phyloP scores from a whole-genome alignment of 2,329 filamentous ascomycete species.

The Penicillium sp. region DNA sequence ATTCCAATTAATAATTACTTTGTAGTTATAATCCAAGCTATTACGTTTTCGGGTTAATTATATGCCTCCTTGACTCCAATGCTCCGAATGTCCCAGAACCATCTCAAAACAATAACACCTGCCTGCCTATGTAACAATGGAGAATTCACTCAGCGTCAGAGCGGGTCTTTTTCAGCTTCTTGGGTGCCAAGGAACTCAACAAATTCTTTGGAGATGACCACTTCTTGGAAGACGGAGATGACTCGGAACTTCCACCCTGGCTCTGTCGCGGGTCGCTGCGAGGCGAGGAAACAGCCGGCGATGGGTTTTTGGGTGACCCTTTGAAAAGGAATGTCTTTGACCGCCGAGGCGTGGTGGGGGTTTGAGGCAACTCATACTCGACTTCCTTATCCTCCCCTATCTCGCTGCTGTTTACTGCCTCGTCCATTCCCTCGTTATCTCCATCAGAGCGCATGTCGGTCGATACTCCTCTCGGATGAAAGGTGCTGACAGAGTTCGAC shows the following conservation, averaged over 20 bases:
- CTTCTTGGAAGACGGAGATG: constrained; percentile 20
- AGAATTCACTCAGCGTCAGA: constrained; percentile 4
- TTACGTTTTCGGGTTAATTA: constrained; percentile 18
- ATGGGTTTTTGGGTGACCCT: constrained; percentile 10
- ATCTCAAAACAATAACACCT: neutral
- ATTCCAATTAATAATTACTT: constrained; percentile 9
- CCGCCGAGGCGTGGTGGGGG: constrained; percentile 15
- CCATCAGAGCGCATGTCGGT: constrained; percentile 7
- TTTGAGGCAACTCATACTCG: constrained; percentile 16
- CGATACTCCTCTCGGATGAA: constrained; percentile 16
- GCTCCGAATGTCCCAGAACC: neutral
- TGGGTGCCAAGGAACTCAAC: constrained; percentile 21
- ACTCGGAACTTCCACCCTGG: constrained; percentile 14
- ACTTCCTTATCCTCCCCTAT: constrained; percentile 12
- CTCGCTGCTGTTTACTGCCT: constrained; percentile 10
- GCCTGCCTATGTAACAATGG: constrained; percentile 1
- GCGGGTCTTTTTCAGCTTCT: constrained; percentile 13
- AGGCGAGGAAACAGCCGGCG: constrained; percentile 11
- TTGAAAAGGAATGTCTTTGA: constrained; percentile 18
- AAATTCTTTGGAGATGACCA: constrained; percentile 20
- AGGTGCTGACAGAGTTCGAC: constrained; percentile 56
- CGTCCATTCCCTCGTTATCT: constrained; percentile 16
- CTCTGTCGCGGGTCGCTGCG: constrained; percentile 18
- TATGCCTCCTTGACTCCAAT: constrained; percentile 5
- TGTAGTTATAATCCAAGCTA: neutral